Base-by-base conservation (phyloP, 176 grass and related monocot species). In the Tillandsia leiboldiana region DNA sequence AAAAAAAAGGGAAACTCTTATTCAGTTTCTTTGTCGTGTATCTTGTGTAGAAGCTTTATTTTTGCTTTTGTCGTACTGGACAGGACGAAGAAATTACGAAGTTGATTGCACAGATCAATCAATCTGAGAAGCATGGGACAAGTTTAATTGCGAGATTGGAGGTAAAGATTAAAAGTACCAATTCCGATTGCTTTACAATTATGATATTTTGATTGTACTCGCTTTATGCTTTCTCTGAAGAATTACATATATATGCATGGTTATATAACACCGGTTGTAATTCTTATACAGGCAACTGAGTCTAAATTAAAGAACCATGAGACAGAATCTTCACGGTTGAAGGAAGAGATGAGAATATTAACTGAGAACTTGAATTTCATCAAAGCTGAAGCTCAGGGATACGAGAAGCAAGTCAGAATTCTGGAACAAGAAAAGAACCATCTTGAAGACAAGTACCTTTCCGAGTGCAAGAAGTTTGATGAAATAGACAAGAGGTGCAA, bases 351-450 rank as follows among this genome's bases (percentile, higher is more conserved):
- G n/a, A 87, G 27, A 83, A 69, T 11, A 24, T 48, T 99, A 82
- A 76, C 82, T 74, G 82, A 70, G 71, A 86, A 77, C 49, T 53
- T 99, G 33, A 87, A 93, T 53, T 83, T 84, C 65, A 51, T 93
- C 80, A 99, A 80, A 80, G 68, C 51, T 48, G 73, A 90, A 77
- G 83, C 83, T 76, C 61, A 78, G 48, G 87, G 89, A 22, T 81
- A 76, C 71, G 93, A 92, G 49, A 96, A 82, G 53, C 81, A 92
- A 75, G 67, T 83, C 5, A 78, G 68, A 77, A 87, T 96, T 63
- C 70, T 96, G 65, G 89, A 92, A 78, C 83, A 96, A 74, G 93
- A 96, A 82, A 96, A 92, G 71, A 82, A 90, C 51, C 93, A 96
- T 77, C 78, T 96, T 70, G 81, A 90, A 71, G 93, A 96, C 48